Conservation (phyloP, 345 rosid species). For the Sisymbrium irio region DNA sequence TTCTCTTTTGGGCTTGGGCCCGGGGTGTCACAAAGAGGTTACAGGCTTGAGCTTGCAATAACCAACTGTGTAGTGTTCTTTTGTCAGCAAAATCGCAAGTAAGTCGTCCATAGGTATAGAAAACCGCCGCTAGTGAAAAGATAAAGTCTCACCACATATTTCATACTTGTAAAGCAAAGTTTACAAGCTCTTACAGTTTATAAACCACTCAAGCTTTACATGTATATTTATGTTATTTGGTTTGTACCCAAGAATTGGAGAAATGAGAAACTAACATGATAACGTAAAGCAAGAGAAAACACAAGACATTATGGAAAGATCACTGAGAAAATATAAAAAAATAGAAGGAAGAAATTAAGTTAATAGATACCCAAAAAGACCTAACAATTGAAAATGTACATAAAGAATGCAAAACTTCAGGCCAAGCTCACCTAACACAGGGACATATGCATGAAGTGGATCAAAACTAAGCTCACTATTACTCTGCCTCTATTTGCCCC, state of each 20-base stretch:
- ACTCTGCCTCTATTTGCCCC: not conserved
- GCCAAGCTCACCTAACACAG: slow-evolving; percentile 11
- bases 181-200: not conserved
- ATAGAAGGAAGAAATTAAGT: too few species aligned
- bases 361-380: not conserved
- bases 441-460: not conserved
- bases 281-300: too few species aligned
- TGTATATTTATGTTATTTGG: not conserved
- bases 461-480: not conserved
- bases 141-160: not conserved
- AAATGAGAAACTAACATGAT: not conserved
- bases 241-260: not conserved
- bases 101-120: not conserved
- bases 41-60: too few species aligned
- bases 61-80: too few species aligned
- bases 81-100: too few species aligned
- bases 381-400: slow-evolving; percentile 21
- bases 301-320: not conserved
- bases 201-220: not conserved
- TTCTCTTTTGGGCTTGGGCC: too few species aligned
- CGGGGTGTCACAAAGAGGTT: too few species aligned
- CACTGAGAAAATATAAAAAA: not conserved
- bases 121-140: not conserved
- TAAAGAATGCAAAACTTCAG: slow-evolving; percentile 12
- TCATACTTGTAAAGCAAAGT: not conserved